Evolutionary conservation across 805 yeast species (phyloP), one percentile per base, ranked within the genome.

Genomic region (Pichia ethanolica): DNA sequence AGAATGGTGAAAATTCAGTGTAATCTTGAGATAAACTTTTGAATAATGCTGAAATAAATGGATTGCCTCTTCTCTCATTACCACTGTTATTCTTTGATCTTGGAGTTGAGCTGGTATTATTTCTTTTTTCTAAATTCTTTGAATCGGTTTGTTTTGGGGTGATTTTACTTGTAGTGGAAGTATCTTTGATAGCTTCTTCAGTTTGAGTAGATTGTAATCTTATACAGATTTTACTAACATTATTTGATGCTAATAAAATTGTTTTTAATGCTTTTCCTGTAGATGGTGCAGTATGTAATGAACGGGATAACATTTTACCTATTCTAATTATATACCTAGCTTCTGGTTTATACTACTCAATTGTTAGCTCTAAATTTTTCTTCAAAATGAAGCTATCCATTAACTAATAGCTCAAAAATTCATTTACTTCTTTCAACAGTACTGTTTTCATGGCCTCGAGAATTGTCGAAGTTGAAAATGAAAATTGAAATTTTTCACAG

Each of bases 1-100:
- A 54, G 5, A 46, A 36, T 36, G 49, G 50, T 3, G 48, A 49
- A 34, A 54, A 47, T 30, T 54, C 56, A n/a, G 45, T 44, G 35
- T 44, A 53, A 5, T 50, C 44, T 7, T 20, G 36, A 13, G 38
- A 28, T 35, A 47, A 32, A 32, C 41, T 45, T 30, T 30, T 6
- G 26, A 13, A 38, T 10, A 38, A 28, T 26, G 25, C 7, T 14
- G 41, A 38, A 6, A 38, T 9, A 38, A 38, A 38, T 5, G 25
- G 38, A 34, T n/a, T 28, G 9, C 9, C 25, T 14, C 5, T 39
- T n/a, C n/a, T 13, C 20, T 25, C 25, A 38, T 10, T 25, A 11
- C 27, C 41, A 25, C 4, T 20, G 25, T 26, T 38, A 26, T 38
- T 5, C 10, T 32, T 33, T 30, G 13, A 20, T 10, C 26, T 26